Conservation (phyloP, 768 basidiomycete genomes). For the Candolleomyces eurysporus region DNA sequence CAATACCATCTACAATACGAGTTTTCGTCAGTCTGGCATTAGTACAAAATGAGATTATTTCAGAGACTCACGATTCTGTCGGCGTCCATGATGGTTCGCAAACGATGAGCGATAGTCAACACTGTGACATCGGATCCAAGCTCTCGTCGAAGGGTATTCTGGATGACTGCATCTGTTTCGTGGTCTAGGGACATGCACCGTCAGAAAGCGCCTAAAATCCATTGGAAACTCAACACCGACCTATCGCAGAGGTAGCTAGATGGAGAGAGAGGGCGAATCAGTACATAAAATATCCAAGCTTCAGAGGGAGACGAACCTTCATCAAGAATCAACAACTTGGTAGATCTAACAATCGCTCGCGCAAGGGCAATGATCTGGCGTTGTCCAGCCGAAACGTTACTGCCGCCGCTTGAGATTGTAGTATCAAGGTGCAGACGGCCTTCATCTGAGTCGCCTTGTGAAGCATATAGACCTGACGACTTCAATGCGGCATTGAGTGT, state of each 20-base stretch:
- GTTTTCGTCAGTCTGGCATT: background rate
- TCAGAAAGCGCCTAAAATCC: background rate
- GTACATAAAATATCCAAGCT: conserved; percentile 46
- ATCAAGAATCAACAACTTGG: conserved; percentile 56
- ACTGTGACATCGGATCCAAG: conserved; percentile 10
- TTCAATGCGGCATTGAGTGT: conserved; percentile 37
- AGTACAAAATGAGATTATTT: conserved; percentile 9
- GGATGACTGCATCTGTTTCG: conserved; percentile 69
- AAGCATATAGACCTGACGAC: conserved; percentile 38
- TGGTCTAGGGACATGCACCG: conserved; percentile 37
- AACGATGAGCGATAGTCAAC: conserved; percentile 5
- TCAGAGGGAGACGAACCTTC: conserved; percentile 54
- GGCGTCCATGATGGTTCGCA: conserved; percentile 65
- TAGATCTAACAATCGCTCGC: conserved; percentile 57
- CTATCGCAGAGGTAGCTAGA: conserved; percentile 44
- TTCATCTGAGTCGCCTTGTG: conserved; percentile 44
- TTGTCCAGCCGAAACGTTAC: conserved; percentile 77
- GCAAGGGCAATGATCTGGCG: conserved; percentile 69
- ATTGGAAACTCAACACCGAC: conserved; percentile 22
- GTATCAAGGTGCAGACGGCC: conserved; percentile 48
- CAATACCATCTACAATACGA: conserved; percentile 42
- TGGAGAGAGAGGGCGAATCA: too few relatives aligned
- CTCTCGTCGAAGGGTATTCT: conserved; percentile 20
- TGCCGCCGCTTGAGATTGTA: conserved; percentile 50
- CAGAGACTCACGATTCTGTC: conserved; percentile 44